Percentiles rank a stretch among this genome's conserved stretches.
Conservation (phyloP, 2,329 filamentous ascomycete genomes). For the Claviceps sp. region DNA sequence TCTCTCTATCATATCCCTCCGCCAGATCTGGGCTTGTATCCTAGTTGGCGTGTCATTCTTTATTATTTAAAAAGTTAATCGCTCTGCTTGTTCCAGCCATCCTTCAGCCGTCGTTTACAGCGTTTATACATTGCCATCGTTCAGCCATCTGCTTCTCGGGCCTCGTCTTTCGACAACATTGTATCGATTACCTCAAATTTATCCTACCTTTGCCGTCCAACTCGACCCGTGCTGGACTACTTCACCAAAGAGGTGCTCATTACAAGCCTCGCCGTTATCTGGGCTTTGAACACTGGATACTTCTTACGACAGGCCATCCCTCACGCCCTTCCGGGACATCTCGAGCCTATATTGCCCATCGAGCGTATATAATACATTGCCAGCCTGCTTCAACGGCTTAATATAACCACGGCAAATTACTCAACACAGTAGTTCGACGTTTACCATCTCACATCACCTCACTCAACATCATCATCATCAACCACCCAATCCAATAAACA, state of each 20-base stretch:
- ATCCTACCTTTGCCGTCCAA: neutral
- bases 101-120: neutral
- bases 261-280: neutral
- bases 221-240: no score
- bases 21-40: neutral
- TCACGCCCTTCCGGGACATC: neutral
- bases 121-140: neutral
- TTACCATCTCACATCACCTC: no score
- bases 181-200: neutral
- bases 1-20: neutral
- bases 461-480: neutral
- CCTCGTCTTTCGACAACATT: neutral
- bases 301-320: neutral
- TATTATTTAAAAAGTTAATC: neutral
- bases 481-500: neutral
- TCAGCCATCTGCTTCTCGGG: neutral
- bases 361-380: neutral
- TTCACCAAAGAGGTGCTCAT: neutral
- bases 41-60: slow-evolving; percentile 5
- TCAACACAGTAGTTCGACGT: no score
- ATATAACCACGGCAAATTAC: no score
- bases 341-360: neutral
- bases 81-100: neutral
- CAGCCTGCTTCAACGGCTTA: neutral
- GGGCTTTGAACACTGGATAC: neutral